phyloP scores from a whole-genome alignment of 129 eudicot genomes.

The Scalesia atractyloides region DNA sequence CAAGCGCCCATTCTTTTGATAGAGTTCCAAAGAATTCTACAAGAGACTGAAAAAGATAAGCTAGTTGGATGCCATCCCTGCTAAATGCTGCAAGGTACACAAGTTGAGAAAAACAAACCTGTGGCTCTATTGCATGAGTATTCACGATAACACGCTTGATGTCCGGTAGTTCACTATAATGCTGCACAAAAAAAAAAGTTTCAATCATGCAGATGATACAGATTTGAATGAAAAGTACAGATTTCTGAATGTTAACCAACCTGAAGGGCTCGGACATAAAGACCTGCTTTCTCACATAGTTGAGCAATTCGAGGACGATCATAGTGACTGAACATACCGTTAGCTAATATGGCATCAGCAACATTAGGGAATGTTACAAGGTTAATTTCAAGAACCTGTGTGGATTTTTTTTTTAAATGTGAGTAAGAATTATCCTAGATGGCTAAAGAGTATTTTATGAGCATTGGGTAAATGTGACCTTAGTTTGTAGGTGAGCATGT shows the following conservation, averaged over 20 bases:
- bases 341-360: slow-evolving; percentile 97
- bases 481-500: slow-evolving; percentile 47
- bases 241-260: slow-evolving; percentile 34
- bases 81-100: not conserved
- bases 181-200: slow-evolving; percentile 48
- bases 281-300: slow-evolving; percentile 99
- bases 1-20: slow-evolving; percentile 94
- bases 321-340: slow-evolving; percentile 98
- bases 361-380: slow-evolving; percentile 98
- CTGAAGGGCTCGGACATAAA: slow-evolving; percentile 94
- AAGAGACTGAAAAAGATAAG: slow-evolving; percentile 66
- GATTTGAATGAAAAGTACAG: slow-evolving; percentile 3
- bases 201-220: slow-evolving; percentile 17
- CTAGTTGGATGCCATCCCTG: slow-evolving; percentile 17
- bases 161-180: slow-evolving; percentile 88
- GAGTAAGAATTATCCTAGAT: not conserved
- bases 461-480: slow-evolving; percentile 30
- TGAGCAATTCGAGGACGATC: slow-evolving; percentile 98
- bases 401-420: too few species aligned
- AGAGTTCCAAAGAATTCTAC: slow-evolving; percentile 97
- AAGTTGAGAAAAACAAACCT: slow-evolving; percentile 47
- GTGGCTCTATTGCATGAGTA: slow-evolving; percentile 99
- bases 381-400: slow-evolving; percentile 94
- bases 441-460: slow-evolving; percentile 9
- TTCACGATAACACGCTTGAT: slow-evolving; percentile 97